These are phyloP conservation scores for Aphanomyces euteiches DNA, from an alignment of 352 stramenopile genomes.

Conservation along the genomic window DNA sequence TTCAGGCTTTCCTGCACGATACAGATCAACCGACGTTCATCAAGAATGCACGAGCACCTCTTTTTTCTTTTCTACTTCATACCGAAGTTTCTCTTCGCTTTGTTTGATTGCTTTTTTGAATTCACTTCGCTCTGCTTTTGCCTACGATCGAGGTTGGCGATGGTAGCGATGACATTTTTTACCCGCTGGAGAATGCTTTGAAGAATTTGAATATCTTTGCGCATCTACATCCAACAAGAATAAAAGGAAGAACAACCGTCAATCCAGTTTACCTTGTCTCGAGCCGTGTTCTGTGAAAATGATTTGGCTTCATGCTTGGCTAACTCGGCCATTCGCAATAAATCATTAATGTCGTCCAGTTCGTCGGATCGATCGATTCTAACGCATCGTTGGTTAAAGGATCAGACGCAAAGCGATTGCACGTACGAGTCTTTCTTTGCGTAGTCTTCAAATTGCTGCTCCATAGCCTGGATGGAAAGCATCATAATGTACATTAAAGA, in stretches of 20 bases:
- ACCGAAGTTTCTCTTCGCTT: conserved; percentile 53
- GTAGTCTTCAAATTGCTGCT: conserved; percentile 47
- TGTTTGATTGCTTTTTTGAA: conserved; percentile 81
- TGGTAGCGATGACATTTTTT: not conserved
- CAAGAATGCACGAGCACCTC: conserved; percentile 38
- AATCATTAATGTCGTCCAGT: conserved; percentile 62
- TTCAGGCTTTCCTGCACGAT: conserved; percentile 56
- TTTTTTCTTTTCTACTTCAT: conserved; percentile 63
- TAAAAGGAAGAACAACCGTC: not conserved
- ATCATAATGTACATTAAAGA: too few relatives aligned
- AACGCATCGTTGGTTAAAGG: not conserved
- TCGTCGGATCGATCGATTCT: conserved; percentile 34
- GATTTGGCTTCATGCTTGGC: conserved; percentile 70
- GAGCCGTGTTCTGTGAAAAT: conserved; percentile 64
- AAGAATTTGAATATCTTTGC: conserved; percentile 65
- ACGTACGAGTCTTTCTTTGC: conserved; percentile 49
- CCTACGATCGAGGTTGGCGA: conserved; percentile 49
- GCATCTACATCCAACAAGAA: conserved; percentile 41
- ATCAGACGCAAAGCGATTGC: not conserved
- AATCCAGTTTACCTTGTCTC: conserved; percentile 57
- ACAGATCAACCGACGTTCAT: not conserved
- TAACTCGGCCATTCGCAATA: conserved; percentile 74
- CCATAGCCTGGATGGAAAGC: conserved; percentile 34
- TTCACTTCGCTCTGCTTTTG: conserved; percentile 66
- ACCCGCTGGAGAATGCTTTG: conserved; percentile 76